Evolutionary conservation across 192 early-diverging fungal genomes (phyloP).

Genomic region (Mortierella hygrophila): DNA sequence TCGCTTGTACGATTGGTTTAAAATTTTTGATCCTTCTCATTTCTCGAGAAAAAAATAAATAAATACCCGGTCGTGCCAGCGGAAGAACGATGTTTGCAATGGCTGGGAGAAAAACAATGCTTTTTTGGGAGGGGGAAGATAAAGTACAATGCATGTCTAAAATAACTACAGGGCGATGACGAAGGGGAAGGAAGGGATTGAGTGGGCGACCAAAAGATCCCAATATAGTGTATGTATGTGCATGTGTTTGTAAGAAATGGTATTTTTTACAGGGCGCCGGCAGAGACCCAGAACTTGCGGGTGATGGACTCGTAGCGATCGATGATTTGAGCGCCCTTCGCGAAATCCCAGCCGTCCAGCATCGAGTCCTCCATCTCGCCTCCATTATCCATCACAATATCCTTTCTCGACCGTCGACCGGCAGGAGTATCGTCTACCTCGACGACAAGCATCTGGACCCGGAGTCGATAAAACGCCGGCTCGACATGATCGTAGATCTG

Average conservation of each 20-base stretch:
- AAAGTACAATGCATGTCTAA: too few relatives aligned
- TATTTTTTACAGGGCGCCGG: slow-evolving; percentile 19
- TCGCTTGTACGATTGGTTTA: background rate
- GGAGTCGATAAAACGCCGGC: slow-evolving; percentile 33
- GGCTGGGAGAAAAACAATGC: too few relatives aligned
- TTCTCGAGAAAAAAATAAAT: background rate
- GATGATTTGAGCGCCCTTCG: slow-evolving; percentile 20
- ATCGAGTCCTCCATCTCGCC: background rate
- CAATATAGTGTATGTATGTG: background rate
- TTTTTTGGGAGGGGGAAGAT: too few relatives aligned
- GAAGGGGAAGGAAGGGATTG: too few relatives aligned
- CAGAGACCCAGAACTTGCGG: slow-evolving; percentile 35
- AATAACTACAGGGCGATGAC: too few relatives aligned
- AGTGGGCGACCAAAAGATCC: too few relatives aligned
- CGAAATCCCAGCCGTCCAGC: slow-evolving; percentile 43
- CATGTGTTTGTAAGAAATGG: background rate
- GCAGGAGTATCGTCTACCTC: slow-evolving; percentile 17
- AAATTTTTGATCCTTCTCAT: background rate
- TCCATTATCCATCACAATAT: background rate
- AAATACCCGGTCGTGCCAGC: too few relatives aligned
- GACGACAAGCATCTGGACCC: slow-evolving; percentile 44
- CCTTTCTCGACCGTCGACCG: background rate
- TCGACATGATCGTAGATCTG: slow-evolving; percentile 40
- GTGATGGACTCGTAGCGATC: slow-evolving; percentile 50
- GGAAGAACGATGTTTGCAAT: too few relatives aligned